Evolutionary conservation across 176 grass and related monocot genomes (phyloP).

Genomic region (Oryza australiensis): DNA sequence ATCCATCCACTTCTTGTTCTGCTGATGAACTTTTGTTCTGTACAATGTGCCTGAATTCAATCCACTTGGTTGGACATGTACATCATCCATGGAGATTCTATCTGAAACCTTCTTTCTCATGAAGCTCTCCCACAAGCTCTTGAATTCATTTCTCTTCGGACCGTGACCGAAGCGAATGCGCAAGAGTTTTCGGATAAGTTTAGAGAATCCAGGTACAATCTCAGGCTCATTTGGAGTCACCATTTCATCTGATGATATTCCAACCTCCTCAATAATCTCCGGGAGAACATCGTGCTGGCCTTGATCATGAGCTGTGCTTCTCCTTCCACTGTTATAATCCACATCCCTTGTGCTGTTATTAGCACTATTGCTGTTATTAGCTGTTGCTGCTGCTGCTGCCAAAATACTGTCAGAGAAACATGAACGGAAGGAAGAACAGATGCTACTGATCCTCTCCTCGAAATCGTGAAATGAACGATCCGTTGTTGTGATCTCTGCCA

Average conservation of each 20-base stretch:
- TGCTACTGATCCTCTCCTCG: conserved; percentile 40
- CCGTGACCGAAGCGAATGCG: conserved; percentile 11
- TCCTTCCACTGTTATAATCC: conserved; percentile 38
- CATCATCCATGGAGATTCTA: conserved; percentile 31
- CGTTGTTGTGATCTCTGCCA: conserved; percentile 5
- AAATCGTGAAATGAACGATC: conserved; percentile 13
- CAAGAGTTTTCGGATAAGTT: conserved; percentile 30
- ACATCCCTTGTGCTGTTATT: conserved; percentile 39
- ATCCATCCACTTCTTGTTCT: conserved; percentile 68
- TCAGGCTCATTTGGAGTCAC: conserved; percentile 44
- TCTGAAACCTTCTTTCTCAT: conserved; percentile 34
- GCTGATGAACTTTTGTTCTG: conserved; percentile 48
- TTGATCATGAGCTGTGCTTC: conserved; percentile 35
- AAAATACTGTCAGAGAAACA: conserved; percentile 28
- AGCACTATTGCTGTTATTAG: not conserved
- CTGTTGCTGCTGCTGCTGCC: not conserved
- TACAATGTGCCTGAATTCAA: conserved; percentile 5
- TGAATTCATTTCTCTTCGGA: conserved; percentile 31
- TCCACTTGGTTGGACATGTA: not conserved
- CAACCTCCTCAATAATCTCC: conserved; percentile 38
- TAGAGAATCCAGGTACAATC: conserved; percentile 38
- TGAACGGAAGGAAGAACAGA: not conserved
- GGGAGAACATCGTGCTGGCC: not conserved
- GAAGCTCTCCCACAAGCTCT: conserved; percentile 46
- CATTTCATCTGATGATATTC: conserved; percentile 29